Percentiles rank a stretch among this genome's conserved stretches.
These are phyloP conservation scores for Vitis riparia DNA, from an alignment of 164 flowering plant species.

Conservation along the genomic window DNA sequence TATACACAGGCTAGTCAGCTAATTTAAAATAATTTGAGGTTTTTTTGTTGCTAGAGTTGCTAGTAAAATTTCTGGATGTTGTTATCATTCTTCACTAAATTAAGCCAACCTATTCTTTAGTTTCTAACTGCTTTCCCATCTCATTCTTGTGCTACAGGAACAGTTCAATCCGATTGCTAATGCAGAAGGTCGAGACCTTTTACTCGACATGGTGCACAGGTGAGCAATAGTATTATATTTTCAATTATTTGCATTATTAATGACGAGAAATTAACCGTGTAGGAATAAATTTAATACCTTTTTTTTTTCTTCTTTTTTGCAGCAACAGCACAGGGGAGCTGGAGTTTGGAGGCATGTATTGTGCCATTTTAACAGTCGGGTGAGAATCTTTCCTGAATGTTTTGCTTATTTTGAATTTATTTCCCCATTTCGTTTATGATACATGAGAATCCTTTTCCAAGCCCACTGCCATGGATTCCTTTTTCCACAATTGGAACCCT, in stretches of 20 bases:
- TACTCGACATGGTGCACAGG: constrained; percentile 88
- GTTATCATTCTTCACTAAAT: too few species aligned
- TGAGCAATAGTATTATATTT: constrained; percentile 27
- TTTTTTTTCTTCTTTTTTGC: constrained; percentile 3
- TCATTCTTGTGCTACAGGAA: constrained; percentile 25
- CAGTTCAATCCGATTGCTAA: constrained; percentile 76
- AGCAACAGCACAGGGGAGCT: constrained; percentile 56
- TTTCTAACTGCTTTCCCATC: background rate
- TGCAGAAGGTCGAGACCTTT: constrained; percentile 56
- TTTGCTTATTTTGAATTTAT: background rate
- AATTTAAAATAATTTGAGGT: too few species aligned
- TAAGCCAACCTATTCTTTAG: too few species aligned
- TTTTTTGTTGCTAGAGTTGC: too few species aligned
- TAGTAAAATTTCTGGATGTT: too few species aligned
- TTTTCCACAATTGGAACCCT: too few species aligned
- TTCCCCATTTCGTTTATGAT: too few species aligned
- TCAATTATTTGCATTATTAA: background rate
- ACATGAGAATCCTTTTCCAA: too few species aligned
- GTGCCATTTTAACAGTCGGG: constrained; percentile 77
- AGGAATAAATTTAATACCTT: too few species aligned
- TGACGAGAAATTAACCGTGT: background rate
- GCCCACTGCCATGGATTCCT: too few species aligned
- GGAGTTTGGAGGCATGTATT: constrained; percentile 80
- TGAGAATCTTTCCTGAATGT: constrained; percentile 29
- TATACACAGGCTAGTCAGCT: too few species aligned